Conservation (phyloP, 2,329 filamentous ascomycete genomes). For the Drechslerella stenobrocha region DNA sequence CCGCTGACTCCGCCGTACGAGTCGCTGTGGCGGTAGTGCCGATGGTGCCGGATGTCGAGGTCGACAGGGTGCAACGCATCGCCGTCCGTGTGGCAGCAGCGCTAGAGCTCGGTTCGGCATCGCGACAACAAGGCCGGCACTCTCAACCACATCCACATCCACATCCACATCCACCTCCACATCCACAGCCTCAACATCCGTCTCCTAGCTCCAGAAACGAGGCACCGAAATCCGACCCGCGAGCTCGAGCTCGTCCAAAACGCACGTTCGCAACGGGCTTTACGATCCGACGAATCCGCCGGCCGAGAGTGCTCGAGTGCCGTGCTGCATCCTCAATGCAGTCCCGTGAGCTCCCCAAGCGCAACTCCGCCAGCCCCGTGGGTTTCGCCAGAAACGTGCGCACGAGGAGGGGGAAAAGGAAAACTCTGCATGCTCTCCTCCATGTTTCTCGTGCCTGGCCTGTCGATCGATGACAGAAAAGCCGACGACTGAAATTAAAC, state of each 20-base stretch:
- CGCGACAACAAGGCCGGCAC: not conserved
- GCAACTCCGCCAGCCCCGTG: not conserved
- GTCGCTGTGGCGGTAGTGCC: no score
- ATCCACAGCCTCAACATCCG: slow-evolving; percentile 10
- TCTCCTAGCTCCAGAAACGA: slow-evolving; percentile 15
- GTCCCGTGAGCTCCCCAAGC: not conserved
- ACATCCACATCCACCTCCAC: not conserved
- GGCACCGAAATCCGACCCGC: slow-evolving; percentile 38
- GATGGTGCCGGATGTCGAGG: no score
- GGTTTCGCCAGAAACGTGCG: not conserved
- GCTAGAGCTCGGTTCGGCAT: not conserved
- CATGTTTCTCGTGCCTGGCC: slow-evolving; percentile 1
- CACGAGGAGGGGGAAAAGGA: not conserved
- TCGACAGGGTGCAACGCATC: no score
- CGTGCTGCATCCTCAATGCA: not conserved
- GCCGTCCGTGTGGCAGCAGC: no score
- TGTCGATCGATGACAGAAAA: slow-evolving; percentile 1
- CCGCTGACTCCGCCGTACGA: no score
- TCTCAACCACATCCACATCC: no score
- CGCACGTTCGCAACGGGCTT: not conserved
- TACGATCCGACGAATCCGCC: not conserved
- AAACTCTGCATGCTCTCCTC: not conserved
- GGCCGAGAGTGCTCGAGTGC: not conserved
- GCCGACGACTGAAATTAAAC: not conserved
- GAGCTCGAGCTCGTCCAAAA: slow-evolving; percentile 39